Conservation (phyloP, 2,329 filamentous ascomycete genomes). For the Ilyonectria sp. region DNA sequence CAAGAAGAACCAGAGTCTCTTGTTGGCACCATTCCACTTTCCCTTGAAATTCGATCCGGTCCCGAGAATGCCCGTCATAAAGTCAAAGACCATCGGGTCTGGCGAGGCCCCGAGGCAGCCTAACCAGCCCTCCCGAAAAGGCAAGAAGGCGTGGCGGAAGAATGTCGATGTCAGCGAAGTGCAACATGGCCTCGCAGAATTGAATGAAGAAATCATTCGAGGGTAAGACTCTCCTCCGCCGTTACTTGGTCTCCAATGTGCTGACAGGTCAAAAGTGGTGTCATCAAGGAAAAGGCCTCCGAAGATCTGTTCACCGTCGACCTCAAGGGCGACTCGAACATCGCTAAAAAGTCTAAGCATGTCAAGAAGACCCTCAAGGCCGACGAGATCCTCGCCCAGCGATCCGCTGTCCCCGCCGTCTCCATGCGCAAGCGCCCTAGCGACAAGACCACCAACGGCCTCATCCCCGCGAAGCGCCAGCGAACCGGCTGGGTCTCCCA, state of each 20-base stretch:
- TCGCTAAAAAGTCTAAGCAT: conserved; percentile 76
- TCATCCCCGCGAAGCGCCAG: conserved; percentile 81
- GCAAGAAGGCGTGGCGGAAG: conserved; percentile 99
- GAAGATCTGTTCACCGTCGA: conserved; percentile 91
- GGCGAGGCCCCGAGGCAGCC: conserved; percentile 81
- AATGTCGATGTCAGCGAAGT: conserved; percentile 95
- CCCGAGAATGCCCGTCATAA: conserved; percentile 68
- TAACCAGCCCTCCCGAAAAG: conserved; percentile 93
- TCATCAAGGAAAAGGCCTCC: conserved; percentile 86
- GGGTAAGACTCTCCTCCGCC: conserved; percentile 70
- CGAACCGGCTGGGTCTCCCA: conserved; percentile 86
- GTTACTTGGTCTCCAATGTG: not conserved
- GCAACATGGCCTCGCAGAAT: conserved; percentile 83
- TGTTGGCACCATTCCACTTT: conserved; percentile 27
- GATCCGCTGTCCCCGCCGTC: conserved; percentile 86
- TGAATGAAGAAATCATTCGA: conserved; percentile 91
- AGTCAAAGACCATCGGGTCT: conserved; percentile 61
- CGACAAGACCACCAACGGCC: conserved; percentile 79
- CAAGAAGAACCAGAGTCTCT: conserved; percentile 38
- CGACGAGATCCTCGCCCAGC: conserved; percentile 90
- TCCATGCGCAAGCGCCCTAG: conserved; percentile 82
- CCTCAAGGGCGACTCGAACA: conserved; percentile 76
- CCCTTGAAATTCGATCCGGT: conserved; percentile 33
- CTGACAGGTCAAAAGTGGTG: conserved; percentile 72
- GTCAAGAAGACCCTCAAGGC: conserved; percentile 85